Percentiles rank a stretch among this genome's conserved stretches.
Conservation (phyloP, 2,329 filamentous ascomycete species). For the Graphilbum sp. region DNA sequence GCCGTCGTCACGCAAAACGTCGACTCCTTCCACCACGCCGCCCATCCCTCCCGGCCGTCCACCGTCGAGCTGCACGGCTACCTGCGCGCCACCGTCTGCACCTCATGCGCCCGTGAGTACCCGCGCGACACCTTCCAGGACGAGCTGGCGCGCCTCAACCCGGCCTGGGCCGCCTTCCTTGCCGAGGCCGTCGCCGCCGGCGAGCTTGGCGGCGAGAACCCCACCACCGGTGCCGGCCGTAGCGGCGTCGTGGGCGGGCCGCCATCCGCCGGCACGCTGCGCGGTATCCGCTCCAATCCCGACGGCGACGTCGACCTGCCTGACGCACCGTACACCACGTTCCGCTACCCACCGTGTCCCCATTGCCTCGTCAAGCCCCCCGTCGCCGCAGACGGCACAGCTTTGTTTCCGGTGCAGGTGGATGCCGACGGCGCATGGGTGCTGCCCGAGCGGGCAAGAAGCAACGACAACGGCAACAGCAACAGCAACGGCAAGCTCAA, state of each 20-base stretch:
- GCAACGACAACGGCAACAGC: neutral
- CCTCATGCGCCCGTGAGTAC: constrained; percentile 58
- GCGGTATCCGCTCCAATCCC: constrained; percentile 68
- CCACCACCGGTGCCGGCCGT: constrained; percentile 42
- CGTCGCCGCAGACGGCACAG: constrained; percentile 32
- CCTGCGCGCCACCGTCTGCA: constrained; percentile 64
- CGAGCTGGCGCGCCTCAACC: constrained; percentile 64
- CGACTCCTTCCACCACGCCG: constrained; percentile 73
- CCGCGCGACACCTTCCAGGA: constrained; percentile 60
- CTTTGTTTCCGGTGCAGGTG: constrained; percentile 41
- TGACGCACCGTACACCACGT: constrained; percentile 72
- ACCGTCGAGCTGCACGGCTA: constrained; percentile 88
- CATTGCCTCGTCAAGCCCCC: constrained; percentile 54
- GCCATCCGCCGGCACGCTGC: neutral
- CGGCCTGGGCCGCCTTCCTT: constrained; percentile 68
- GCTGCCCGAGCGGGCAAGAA: constrained; percentile 23
- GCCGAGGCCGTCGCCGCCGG: constrained; percentile 54
- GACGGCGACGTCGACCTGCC: constrained; percentile 91
- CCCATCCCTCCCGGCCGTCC: constrained; percentile 51
- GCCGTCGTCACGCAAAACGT: constrained; percentile 91
- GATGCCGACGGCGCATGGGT: constrained; percentile 72
- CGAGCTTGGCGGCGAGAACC: constrained; percentile 63
- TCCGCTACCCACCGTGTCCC: constrained; percentile 82
- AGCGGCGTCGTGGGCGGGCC: neutral
- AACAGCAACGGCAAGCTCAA: neutral